Evolutionary conservation across 495 filamentous ascomycete species (phyloP).

Genomic region (Penicillium odoratum): DNA sequence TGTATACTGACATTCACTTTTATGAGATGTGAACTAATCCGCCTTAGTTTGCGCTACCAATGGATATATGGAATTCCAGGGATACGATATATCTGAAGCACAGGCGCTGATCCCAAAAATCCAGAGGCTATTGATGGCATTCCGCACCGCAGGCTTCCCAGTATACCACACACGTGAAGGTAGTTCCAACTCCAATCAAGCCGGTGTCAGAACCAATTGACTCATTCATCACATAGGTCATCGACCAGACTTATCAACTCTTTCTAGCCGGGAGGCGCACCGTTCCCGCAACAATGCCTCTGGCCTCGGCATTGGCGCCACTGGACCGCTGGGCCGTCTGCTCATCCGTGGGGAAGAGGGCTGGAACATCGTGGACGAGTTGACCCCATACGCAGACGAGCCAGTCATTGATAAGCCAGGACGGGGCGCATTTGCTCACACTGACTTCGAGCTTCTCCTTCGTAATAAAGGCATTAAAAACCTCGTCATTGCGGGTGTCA

Average conservation of each 20-base stretch:
- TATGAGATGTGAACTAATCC: constrained; percentile 4
- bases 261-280: constrained; percentile 55
- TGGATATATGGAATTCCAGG: constrained; percentile 61
- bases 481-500: constrained; percentile 65
- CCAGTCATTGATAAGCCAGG: constrained; percentile 70
- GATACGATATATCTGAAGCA: constrained; percentile 54
- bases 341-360: constrained; percentile 65
- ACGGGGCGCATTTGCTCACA: constrained; percentile 64
- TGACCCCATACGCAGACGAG: constrained; percentile 55
- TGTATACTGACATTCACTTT: constrained; percentile 17
- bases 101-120: constrained; percentile 57
- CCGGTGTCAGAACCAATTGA: background rate
- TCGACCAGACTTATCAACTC: constrained; percentile 59
- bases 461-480: constrained; percentile 65
- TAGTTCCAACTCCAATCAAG: constrained; percentile 11
- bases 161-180: constrained; percentile 69
- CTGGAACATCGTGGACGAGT: constrained; percentile 61
- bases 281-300: constrained; percentile 56
- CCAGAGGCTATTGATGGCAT: constrained; percentile 54
- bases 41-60: constrained; percentile 54
- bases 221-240: constrained; percentile 50
- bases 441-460: constrained; percentile 61
- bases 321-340: constrained; percentile 61
- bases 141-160: constrained; percentile 57
- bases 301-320: constrained; percentile 59